A percentile compares a stretch with the other conserved stretches of the same genome.
These are phyloP conservation scores for Candida sp. DNA, from an alignment of 1,139 yeast species.

Conservation along the genomic window DNA sequence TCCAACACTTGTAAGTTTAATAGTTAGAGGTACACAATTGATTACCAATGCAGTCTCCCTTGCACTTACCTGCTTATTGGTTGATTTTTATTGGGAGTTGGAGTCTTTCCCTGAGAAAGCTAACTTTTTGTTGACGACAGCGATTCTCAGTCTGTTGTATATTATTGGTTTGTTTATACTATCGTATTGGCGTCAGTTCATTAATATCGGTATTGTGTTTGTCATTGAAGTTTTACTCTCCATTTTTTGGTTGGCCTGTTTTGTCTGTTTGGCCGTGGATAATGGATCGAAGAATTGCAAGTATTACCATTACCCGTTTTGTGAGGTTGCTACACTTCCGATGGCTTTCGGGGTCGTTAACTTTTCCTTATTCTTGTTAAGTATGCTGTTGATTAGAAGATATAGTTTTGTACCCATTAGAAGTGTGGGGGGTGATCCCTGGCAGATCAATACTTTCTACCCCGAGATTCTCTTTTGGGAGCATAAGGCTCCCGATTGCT, in stretches of 20 bases:
- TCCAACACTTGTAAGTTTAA: not conserved
- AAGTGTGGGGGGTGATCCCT: too few relatives aligned
- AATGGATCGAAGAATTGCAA: too few relatives aligned
- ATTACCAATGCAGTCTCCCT: not conserved
- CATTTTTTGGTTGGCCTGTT: constrained; percentile 20
- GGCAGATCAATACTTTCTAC: too few relatives aligned
- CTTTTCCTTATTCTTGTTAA: too few relatives aligned
- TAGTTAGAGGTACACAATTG: not conserved
- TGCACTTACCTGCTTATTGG: not conserved
- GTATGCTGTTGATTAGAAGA: too few relatives aligned
- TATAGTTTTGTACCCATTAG: too few relatives aligned
- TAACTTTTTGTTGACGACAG: constrained; percentile 2
- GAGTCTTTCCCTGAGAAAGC: not conserved
- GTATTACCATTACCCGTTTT: too few relatives aligned
- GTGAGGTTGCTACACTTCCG: too few relatives aligned
- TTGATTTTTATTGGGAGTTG: not conserved
- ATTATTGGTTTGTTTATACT: constrained; percentile 3
- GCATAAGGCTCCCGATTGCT: too few relatives aligned
- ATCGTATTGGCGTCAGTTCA: constrained; percentile 3
- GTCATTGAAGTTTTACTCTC: constrained; percentile 20
- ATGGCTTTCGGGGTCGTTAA: too few relatives aligned
- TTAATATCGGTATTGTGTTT: constrained; percentile 14
- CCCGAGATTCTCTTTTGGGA: too few relatives aligned
- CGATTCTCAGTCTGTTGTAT: constrained; percentile 3
- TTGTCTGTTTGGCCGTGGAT: constrained; percentile 21